These are phyloP conservation scores for Trifolium subterraneum DNA, from an alignment of 306 rosid species.

Conservation along the genomic window DNA sequence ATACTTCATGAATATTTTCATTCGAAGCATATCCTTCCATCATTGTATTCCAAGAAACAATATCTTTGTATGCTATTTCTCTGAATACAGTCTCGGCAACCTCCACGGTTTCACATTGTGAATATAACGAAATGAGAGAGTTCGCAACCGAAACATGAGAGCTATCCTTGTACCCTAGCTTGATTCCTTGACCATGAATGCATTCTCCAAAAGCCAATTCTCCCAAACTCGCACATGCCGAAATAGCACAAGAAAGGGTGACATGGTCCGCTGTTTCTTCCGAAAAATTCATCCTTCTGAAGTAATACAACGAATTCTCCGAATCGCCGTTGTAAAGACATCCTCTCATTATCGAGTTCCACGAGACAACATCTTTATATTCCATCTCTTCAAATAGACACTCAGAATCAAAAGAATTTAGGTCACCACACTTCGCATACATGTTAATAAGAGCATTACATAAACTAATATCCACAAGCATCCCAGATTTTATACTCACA, in stretches of 20 bases:
- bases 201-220: constrained; percentile 48
- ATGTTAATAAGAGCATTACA: constrained; percentile 57
- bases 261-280: constrained; percentile 47
- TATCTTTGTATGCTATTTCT: constrained; percentile 48
- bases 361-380: constrained; percentile 53
- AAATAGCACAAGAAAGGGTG: constrained; percentile 56
- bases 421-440: constrained; percentile 58
- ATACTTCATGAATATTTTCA: constrained; percentile 49
- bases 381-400: constrained; percentile 48
- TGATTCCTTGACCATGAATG: constrained; percentile 55
- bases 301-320: constrained; percentile 50
- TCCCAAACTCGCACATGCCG: constrained; percentile 53
- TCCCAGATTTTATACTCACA: constrained; percentile 53
- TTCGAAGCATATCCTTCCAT: constrained; percentile 59
- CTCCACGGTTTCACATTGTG: constrained; percentile 43
- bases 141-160: constrained; percentile 52
- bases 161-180: constrained; percentile 52
- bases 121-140: constrained; percentile 64
- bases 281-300: constrained; percentile 42
- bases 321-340: constrained; percentile 48
- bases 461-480: constrained; percentile 53
- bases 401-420: constrained; percentile 56
- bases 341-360: constrained; percentile 67
- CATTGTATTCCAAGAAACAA: constrained; percentile 66
- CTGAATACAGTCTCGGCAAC: constrained; percentile 54